These are phyloP conservation scores for Epicoccum nigrum DNA, from an alignment of 2,329 filamentous ascomycete species.

Conservation along the genomic window DNA sequence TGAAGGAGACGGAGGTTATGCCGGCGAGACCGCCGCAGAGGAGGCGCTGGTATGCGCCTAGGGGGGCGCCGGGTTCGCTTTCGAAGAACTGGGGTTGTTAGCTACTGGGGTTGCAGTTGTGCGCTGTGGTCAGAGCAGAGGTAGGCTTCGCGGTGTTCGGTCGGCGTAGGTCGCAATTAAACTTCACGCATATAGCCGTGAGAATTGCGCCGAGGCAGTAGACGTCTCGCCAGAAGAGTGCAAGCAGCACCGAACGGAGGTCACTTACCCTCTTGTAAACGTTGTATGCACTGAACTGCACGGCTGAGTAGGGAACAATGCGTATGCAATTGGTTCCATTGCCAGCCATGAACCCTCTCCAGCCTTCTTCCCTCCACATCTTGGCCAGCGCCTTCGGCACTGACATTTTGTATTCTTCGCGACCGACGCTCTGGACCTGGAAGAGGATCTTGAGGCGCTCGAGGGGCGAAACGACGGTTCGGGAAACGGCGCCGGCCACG, in stretches of 20 bases:
- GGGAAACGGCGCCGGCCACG: slow-evolving; percentile 93
- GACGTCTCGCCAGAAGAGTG: too few relatives aligned
- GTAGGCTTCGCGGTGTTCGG: background rate
- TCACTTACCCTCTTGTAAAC: slow-evolving; percentile 85
- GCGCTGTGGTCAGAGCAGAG: background rate
- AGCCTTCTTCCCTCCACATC: slow-evolving; percentile 97
- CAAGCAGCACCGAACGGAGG: background rate
- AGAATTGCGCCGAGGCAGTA: too few relatives aligned
- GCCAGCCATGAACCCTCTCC: slow-evolving; percentile 95
- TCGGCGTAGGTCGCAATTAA: too few relatives aligned
- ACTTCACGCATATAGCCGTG: background rate
- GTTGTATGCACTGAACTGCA: slow-evolving; percentile 98
- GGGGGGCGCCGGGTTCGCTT: slow-evolving; percentile 71
- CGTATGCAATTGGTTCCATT: slow-evolving; percentile 99
- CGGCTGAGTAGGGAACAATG: slow-evolving; percentile 96
- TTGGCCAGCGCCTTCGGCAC: slow-evolving; percentile 87
- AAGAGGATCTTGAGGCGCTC: slow-evolving; percentile 98
- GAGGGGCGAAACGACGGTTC: slow-evolving; percentile 94
- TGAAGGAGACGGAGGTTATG: slow-evolving; percentile 92
- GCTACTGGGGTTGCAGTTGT: background rate
- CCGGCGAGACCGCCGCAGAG: slow-evolving; percentile 91
- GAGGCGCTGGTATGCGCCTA: slow-evolving; percentile 76
- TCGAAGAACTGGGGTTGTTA: slow-evolving; percentile 70
- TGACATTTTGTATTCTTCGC: slow-evolving; percentile 91
- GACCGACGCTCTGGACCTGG: slow-evolving; percentile 88